Evolutionary conservation across 2,329 filamentous ascomycete genomes (phyloP), one percentile per base, ranked within the genome.

Genomic region (Neopestalotiopsis clavispora): DNA sequence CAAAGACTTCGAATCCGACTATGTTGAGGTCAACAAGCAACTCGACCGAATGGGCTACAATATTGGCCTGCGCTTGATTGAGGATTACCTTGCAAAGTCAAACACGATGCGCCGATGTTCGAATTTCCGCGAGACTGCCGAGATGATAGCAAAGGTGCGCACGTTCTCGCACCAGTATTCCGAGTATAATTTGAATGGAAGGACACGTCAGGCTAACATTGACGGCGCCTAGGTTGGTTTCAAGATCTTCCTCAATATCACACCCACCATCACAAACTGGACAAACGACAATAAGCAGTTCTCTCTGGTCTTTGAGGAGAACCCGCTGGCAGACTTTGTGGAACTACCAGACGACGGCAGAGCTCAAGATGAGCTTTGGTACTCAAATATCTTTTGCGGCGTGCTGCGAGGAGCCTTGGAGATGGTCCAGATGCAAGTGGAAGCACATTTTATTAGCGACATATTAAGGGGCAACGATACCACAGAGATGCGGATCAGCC

Each of bases 351-450:
- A 99, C 78, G 96, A 99, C 81, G 96, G 95, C 65, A 89, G 94
- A 72, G 94, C 96, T 3, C 96, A 99, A 81, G 95, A 98, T 77
- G 95, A 98, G 83, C 85, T 99, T 52, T 99, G 96, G 96, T 99
- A 97, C 81, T 98, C 94, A 4, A 99, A 98, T 81, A 97, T 99
- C 68, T 87, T 98, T 58, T 98, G 96, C 75, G 96, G 96, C 58
- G 93, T 99, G 58, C 84, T 99, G 70, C 87, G 96, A 74, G 96
- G 96, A 14, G 92, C 95, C 1, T 81, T 99, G 69, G 96, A 99
- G 81, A 99, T 99, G 96, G 95, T 98, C 77, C 95, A 98, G 87
- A 97, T 98, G 94, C 96, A 98, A 81, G 94, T 98, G 4, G 95
- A 99, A 79, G 94, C 94, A 61, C 95, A 97, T 78, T 99, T 98